Evolutionary conservation across 176 grass and related monocot species (phyloP).

Genomic region (Zoysia japonica): DNA sequence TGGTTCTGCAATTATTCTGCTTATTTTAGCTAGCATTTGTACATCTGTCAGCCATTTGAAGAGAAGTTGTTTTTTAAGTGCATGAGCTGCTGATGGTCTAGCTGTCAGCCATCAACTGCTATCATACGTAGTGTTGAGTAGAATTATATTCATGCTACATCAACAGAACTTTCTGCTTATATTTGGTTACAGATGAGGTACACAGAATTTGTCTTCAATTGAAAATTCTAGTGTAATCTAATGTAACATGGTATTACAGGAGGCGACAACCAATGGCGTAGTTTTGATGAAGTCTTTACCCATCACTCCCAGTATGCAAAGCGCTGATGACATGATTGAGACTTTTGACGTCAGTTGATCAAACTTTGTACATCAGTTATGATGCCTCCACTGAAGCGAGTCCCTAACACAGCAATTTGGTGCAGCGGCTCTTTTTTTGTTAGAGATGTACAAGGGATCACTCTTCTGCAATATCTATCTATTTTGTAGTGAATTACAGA

Average conservation of each 20-base stretch:
- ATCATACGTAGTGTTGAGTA: background rate
- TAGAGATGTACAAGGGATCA: constrained; percentile 47
- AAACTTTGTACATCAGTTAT: constrained; percentile 22
- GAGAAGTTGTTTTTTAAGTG: background rate
- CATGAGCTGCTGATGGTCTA: background rate
- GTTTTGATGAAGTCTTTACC: constrained; percentile 42
- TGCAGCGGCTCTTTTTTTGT: constrained; percentile 42
- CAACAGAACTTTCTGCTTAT: background rate
- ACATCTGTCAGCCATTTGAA: background rate
- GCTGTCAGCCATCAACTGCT: background rate
- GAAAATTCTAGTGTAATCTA: constrained; percentile 1
- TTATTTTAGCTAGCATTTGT: background rate
- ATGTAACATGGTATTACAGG: constrained; percentile 54
- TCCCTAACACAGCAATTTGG: constrained; percentile 1
- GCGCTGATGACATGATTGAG: constrained; percentile 35
- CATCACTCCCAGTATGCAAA: constrained; percentile 26
- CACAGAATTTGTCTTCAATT: background rate
- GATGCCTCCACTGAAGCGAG: constrained; percentile 43
- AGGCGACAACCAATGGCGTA: constrained; percentile 85
- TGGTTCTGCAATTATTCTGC: background rate
- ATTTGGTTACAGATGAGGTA: background rate
- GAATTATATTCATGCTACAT: background rate
- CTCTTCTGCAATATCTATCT: constrained; percentile 27
- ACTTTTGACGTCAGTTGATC: constrained; percentile 47
- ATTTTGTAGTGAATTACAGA: constrained; percentile 27